Evolutionary conservation across 2,329 filamentous ascomycete species (phyloP), one percentile per base, ranked within the genome.

Genomic region (Alternaria rosae): DNA sequence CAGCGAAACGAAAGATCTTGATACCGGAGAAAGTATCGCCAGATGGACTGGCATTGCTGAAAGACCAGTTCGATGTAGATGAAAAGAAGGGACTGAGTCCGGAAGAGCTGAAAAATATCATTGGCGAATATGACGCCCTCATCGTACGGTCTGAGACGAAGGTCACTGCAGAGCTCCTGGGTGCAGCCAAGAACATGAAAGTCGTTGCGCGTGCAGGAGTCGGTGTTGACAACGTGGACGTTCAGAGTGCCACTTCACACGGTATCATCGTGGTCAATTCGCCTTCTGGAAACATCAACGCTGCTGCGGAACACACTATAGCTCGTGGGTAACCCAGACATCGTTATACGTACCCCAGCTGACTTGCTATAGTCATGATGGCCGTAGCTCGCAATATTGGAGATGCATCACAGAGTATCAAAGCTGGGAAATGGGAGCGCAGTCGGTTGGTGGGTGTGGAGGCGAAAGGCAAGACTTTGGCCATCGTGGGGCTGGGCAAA

Each of bases 111-210:
- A 79, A 89, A 43, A 68, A 81, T n/a, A 84, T 90, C 60, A 93
- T 94, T 59, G 86, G 88, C 0, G 82, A 85, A 21, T 94, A 94
- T 77, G 87, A 93, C 50, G 92, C 90, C 20, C 84, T 94, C 54
- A 91, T 94, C 62, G 89, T 94, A 42, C 89, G 92, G 3, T 94
- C 91, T 38, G 92, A 93, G 79, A 94, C 92, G 2, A 91, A 93
- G 73, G 91, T 94, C 62, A 94, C 90, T 0, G 85, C 89, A 0
- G 81, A 85, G 3, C 84, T 94, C 1, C 84, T 94, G 12, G 79
- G 82, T 12, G 89, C 89, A 2, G 91, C 87, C 10, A 86, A 84
- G 68, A 90, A 88, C 61, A 84, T 94, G 54, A 90, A 91, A 67
- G 92, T 94, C 9, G 91, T 95, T 21, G 92, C 91, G 3, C 85